Evolutionary conservation across 495 filamentous ascomycete genomes (phyloP), one percentile per base, ranked within the genome.

Genomic region (Platismatia glauca): DNA sequence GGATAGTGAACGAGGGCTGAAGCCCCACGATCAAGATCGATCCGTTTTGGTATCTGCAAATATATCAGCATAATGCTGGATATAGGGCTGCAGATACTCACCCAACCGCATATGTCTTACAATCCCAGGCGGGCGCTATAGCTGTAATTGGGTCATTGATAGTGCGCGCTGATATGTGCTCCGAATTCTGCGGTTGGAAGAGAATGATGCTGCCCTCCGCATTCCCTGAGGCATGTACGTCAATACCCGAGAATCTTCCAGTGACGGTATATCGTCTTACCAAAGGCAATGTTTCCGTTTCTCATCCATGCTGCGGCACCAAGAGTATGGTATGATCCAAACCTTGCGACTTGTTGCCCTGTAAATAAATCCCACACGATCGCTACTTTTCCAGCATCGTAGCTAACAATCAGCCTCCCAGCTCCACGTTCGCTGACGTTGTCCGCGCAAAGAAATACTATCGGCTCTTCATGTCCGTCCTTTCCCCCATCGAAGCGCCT

Each of bases 301-400:
- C 87, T 83, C 94, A 98, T 96, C 91, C 93, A 98, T 22, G 89
- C 80, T 55, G 94, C 94, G 55, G 89, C 86, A 44, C 82, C 83
- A 60, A 98, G 81, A 64, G 86, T 81, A 71, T 96, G 91, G 70
- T 95, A 97, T 0, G 91, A 90, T 58, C 86, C 86, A 73, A 97
- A 97, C 55, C 92, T 81, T 22, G 94, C 86, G 64, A 96, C 82
- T 70, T 96, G 91, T 44, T 89, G 88, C 38, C 94, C 94, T 0
- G 91, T 96, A 74, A 95, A 84, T 38, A 96, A 79, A 76, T 97
- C 93, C 94, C 94, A 98, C 27, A 98, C 90, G 69, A 97, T 95
- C 2, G 91, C 91, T 7, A 89, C 96, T 74, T 90, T 88, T 34
- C 90, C 89, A 35, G 81, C 82, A 80, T 98, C 94, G 67, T 96